Conservation (phyloP, 2,329 filamentous ascomycete genomes). For the Alternaria burnsii region DNA sequence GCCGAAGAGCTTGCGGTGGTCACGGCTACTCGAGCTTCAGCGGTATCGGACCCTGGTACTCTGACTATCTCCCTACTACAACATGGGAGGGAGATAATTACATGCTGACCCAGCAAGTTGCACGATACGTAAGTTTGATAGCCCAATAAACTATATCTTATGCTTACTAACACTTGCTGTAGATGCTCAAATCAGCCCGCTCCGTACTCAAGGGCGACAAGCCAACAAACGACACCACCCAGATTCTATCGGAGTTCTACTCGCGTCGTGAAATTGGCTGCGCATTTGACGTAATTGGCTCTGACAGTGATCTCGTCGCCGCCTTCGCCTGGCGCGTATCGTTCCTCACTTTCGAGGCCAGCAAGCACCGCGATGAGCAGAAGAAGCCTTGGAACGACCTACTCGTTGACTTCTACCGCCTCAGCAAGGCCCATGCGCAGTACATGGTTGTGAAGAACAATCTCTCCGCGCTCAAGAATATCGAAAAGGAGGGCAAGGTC, state of each 20-base stretch:
- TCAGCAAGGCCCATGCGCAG: slow-evolving; percentile 77
- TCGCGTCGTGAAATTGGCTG: slow-evolving; percentile 73
- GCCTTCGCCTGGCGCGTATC: slow-evolving; percentile 80
- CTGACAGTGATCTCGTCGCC: slow-evolving; percentile 73
- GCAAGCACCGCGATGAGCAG: slow-evolving; percentile 76
- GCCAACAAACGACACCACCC: slow-evolving; percentile 72
- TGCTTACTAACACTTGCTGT: slow-evolving; percentile 8
- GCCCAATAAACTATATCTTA: neutral
- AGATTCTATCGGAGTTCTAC: slow-evolving; percentile 71
- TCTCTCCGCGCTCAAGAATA: slow-evolving; percentile 71
- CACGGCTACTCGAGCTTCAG: slow-evolving; percentile 79
- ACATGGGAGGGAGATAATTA: slow-evolving; percentile 85
- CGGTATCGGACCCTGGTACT: slow-evolving; percentile 78
- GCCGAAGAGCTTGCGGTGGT: slow-evolving; percentile 77
- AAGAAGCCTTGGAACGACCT: slow-evolving; percentile 79
- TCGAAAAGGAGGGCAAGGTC: slow-evolving; percentile 62
- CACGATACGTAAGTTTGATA: slow-evolving; percentile 66
- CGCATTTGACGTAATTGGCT: slow-evolving; percentile 76
- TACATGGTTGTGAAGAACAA: slow-evolving; percentile 83
- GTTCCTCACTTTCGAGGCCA: slow-evolving; percentile 77
- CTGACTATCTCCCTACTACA: slow-evolving; percentile 75
- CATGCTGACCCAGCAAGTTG: slow-evolving; percentile 83
- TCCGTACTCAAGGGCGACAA: slow-evolving; percentile 71
- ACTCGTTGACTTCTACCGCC: slow-evolving; percentile 79
- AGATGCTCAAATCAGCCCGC: slow-evolving; percentile 77